Conservation (phyloP, 805 yeast genomes). For the Myxozyma nipponensis region DNA sequence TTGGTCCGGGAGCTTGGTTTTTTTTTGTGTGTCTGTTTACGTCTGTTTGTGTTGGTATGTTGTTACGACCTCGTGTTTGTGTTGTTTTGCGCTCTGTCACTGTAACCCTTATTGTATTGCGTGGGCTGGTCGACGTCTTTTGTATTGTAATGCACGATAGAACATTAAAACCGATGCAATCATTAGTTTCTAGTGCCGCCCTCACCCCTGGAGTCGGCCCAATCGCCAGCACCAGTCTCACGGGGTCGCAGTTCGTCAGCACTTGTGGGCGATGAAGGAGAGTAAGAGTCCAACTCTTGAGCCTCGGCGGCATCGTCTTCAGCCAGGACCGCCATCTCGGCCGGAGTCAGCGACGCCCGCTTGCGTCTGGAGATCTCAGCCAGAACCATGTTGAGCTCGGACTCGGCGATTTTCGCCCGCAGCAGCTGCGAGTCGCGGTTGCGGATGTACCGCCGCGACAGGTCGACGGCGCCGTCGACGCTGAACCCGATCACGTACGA, state of each 20-base stretch:
- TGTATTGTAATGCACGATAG: too few relatives aligned
- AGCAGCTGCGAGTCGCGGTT: conserved; percentile 45
- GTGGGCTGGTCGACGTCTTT: too few relatives aligned
- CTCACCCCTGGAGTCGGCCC: conserved; percentile 82
- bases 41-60: background rate
- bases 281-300: conserved; percentile 28
- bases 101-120: too few relatives aligned
- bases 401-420: conserved; percentile 46
- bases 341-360: conserved; percentile 35
- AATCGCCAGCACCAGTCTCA: conserved; percentile 69
- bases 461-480: conserved; percentile 58
- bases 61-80: background rate
- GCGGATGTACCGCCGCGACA: conserved; percentile 62
- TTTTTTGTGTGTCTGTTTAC: too few relatives aligned
- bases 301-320: conserved; percentile 41
- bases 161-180: too few relatives aligned
- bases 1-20: too few relatives aligned
- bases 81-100: background rate
- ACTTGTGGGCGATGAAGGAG: conserved; percentile 10
- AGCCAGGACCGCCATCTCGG: conserved; percentile 40
- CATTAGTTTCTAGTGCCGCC: conserved; percentile 48
- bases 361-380: conserved; percentile 39
- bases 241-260: conserved; percentile 44
- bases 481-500: conserved; percentile 75
- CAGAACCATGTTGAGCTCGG: conserved; percentile 39